phyloP scores from a whole-genome alignment of 805 yeast genomes.

The Starmerella asiatica region DNA sequence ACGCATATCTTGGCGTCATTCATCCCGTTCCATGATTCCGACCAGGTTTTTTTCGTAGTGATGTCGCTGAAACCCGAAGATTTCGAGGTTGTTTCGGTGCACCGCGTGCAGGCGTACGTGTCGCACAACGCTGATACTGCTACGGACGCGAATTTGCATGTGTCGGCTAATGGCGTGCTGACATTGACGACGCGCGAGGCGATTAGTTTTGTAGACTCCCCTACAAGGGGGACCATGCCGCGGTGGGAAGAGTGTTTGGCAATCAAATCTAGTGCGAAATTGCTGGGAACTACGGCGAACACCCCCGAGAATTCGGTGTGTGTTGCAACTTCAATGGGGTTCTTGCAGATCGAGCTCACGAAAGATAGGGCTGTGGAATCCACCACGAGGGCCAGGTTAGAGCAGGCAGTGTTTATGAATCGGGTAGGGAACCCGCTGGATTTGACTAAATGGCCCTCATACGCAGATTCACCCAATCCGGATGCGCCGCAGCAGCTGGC shows the following conservation, averaged over 20 bases:
- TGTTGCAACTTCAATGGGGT: conserved; percentile 29
- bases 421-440: conserved; percentile 34
- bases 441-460: conserved; percentile 24
- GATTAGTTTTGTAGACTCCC: conserved; percentile 30
- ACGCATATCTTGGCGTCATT: conserved; percentile 41
- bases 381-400: conserved; percentile 52
- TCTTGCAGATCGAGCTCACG: conserved; percentile 22
- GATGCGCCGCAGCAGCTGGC: conserved; percentile 36
- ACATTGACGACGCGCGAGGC: conserved; percentile 47
- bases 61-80: conserved; percentile 31
- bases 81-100: conserved; percentile 47
- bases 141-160: conserved; percentile 35
- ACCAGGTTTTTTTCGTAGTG: conserved; percentile 39
- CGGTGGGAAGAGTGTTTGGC: conserved; percentile 73
- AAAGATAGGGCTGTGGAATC: conserved; percentile 23
- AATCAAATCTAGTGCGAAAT: conserved; percentile 38
- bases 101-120: conserved; percentile 42
- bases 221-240: conserved; percentile 4
- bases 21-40: conserved; percentile 25
- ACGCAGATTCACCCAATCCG: conserved; percentile 6
- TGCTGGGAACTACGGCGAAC: conserved; percentile 43
- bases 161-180: conserved; percentile 43
- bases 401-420: conserved; percentile 67
- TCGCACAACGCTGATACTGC: conserved; percentile 11
- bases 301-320: conserved; percentile 31